Evolutionary conservation across 331 rosid species (phyloP).

Genomic region (Rosa hybrid): DNA sequence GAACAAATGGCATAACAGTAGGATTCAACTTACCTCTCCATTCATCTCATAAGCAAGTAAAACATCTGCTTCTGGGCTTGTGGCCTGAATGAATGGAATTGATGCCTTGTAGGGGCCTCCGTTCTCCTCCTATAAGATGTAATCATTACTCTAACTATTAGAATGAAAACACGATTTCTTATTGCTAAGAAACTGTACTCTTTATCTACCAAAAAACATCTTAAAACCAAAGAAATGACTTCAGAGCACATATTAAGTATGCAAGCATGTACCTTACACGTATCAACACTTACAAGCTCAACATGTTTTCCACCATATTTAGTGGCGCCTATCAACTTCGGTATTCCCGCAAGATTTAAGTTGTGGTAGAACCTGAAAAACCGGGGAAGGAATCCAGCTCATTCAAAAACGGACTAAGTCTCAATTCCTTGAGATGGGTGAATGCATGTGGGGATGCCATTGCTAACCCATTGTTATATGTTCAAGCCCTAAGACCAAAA

Average conservation of each 20-base stretch:
- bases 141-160: conserved; percentile 1
- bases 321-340: conserved; percentile 57
- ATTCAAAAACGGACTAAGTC: too few species aligned
- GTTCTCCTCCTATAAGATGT: conserved; percentile 67
- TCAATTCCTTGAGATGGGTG: too few species aligned
- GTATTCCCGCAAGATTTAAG: conserved; percentile 59
- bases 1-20: not conserved
- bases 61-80: conserved; percentile 93
- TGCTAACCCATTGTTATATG: too few species aligned
- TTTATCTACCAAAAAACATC: conserved; percentile 5
- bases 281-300: conserved; percentile 88
- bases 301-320: conserved; percentile 84
- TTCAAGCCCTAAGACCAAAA: too few species aligned
- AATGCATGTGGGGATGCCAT: too few species aligned
- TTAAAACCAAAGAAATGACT: conserved; percentile 9
- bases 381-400: too few species aligned
- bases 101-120: conserved; percentile 99
- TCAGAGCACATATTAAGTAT: not conserved
- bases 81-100: conserved; percentile 86
- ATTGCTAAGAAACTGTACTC: not conserved
- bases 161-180: not conserved
- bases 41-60: conserved; percentile 98
- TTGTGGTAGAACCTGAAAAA: too few species aligned
- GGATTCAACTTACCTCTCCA: conserved; percentile 65
- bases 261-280: conserved; percentile 69